Evolutionary conservation across 148 eudicot species (phyloP).

Genomic region (Persicaria maculosa): DNA sequence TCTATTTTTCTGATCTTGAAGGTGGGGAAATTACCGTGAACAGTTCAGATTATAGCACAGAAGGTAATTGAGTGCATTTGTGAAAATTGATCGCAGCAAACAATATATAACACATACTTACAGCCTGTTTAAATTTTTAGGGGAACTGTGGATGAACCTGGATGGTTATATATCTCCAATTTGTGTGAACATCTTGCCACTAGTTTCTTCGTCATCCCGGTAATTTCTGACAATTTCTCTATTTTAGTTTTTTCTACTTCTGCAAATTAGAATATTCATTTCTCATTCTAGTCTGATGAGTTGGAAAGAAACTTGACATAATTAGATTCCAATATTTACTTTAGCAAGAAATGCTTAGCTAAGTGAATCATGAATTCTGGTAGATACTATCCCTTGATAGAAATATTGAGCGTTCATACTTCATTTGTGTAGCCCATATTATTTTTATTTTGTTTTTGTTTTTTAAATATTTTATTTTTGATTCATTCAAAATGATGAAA

Average conservation of each 20-base stretch:
- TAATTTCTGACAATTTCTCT: background rate
- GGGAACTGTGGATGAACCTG: conserved; percentile 63
- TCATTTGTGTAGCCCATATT: background rate
- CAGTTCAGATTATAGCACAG: conserved; percentile 32
- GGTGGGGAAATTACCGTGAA: conserved; percentile 28
- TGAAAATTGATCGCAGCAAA: background rate
- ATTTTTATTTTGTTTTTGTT: background rate
- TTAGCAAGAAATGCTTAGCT: background rate
- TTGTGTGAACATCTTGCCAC: conserved; percentile 47
- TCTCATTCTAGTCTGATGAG: background rate
- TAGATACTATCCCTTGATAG: background rate
- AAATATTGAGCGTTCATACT: background rate
- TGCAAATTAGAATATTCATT: background rate
- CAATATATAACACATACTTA: background rate
- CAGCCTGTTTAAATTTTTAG: conserved; percentile 21
- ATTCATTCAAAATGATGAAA: background rate
- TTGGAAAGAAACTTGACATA: background rate
- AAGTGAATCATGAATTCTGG: conserved; percentile 1
- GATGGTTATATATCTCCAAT: conserved; percentile 67
- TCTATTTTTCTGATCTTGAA: conserved; percentile 40
- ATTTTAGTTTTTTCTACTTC: background rate
- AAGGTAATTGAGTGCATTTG: conserved; percentile 25
- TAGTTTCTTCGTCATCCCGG: conserved; percentile 31
- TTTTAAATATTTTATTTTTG: background rate
- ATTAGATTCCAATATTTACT: background rate